Evolutionary conservation across 1,139 yeast genomes (phyloP), one percentile per base, ranked within the genome.

Genomic region (Saccharomyces hybrid): DNA sequence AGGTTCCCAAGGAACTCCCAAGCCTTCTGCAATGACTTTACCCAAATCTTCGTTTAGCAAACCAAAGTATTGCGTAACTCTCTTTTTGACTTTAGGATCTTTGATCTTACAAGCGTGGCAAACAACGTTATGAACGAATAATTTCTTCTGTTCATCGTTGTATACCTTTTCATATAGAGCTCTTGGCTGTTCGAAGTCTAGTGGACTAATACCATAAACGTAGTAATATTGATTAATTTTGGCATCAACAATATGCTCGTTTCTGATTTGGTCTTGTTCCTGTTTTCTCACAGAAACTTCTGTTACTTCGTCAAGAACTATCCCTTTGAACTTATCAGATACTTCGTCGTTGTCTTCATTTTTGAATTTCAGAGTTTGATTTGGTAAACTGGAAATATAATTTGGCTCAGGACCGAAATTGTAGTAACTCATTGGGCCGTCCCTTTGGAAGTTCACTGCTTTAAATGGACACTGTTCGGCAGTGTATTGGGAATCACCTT

Each of bases 101-200:
- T 66, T 57, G 44, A 72, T 68, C 34, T 65, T 66, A 7, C 72
- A 64, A 6, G 78, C 78, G 57, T 75, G 78, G 26, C 73, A 75
- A 13, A 71, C 70, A 38, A 76, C 65, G 54, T 74, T 75, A 44
- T 70, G 67, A 44, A 75, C 65, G 57, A 77, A 69, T 47, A 66
- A 69, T 50, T 66, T 58, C 61, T 70, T 72, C 31, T 67, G 69
- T 9, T 64, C 67, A 9, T 66, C 73, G 54, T 56, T 62, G 59
- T 59, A 75, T 1, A 77, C 78, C 52, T 71, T 71, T 50, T 69
- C 70, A 58, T 75, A 76, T 57, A 77, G 64, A 0, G 62, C 70
- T 61, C 79, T 69, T 51, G 80, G 79, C 58, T 76, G 80, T 56
- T 76, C 79, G 41, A 75, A 63, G 58, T 76, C 79, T 38, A 74